Percentiles rank a stretch among this genome's conserved stretches.
phyloP scores from a whole-genome alignment of 371 early-diverging fungal genomes.

The Chytridium lagenaria region DNA sequence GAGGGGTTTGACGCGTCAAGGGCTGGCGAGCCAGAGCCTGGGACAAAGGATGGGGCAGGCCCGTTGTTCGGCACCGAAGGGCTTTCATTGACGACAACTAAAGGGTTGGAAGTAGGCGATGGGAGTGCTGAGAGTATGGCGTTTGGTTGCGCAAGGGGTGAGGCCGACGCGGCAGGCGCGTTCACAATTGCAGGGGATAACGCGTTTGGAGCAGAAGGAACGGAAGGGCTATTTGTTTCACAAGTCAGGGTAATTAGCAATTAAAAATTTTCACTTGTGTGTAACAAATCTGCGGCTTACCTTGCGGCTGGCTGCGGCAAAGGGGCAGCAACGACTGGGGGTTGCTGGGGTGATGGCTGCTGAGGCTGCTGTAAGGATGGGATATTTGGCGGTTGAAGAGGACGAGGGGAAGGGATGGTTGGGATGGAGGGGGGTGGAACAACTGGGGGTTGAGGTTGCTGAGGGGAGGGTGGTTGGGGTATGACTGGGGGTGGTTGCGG shows the following conservation, averaged over 20 bases:
- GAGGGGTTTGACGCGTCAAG: neutral
- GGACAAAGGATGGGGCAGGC: neutral
- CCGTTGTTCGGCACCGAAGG: neutral
- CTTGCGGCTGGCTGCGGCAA: too few species aligned
- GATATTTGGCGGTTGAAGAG: neutral
- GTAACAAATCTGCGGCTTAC: too few species aligned
- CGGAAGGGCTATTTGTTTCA: too few species aligned
- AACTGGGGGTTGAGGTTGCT: neutral
- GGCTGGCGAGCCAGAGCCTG: neutral
- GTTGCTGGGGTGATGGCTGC: neutral
- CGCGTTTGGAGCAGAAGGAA: too few species aligned
- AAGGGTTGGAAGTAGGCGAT: neutral
- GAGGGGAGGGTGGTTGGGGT: neutral
- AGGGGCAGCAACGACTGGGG: too few species aligned
- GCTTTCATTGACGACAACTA: neutral
- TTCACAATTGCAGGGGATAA: too few species aligned
- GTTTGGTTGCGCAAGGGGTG: neutral
- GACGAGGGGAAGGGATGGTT: neutral
- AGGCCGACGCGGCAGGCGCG: neutral
- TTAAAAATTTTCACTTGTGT: too few species aligned
- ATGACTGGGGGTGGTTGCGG: neutral
- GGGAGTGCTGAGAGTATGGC: neutral
- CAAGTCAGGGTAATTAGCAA: too few species aligned
- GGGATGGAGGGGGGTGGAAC: neutral
- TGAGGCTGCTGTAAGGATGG: neutral